Percentiles rank a stretch among this genome's conserved stretches.
phyloP scores from a whole-genome alignment of 1,284 basidiomycete genomes.

The Xerocomus amazonicus region DNA sequence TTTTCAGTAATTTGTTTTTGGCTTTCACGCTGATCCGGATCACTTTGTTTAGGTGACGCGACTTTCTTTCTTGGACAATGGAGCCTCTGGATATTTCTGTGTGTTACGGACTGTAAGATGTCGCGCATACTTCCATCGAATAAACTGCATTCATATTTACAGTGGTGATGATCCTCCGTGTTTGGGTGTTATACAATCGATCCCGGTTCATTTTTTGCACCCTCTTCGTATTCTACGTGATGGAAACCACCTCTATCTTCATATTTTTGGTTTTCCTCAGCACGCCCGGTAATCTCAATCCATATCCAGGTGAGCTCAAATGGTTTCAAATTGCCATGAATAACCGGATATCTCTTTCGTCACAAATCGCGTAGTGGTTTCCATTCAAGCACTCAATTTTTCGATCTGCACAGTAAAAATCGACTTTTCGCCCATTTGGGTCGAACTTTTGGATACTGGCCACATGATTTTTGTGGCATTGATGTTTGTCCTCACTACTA shows the following conservation, averaged over 20 bases:
- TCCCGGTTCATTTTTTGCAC: not conserved
- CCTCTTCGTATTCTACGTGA: not conserved
- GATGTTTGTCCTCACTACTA: too few species aligned
- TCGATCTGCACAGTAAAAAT: too few species aligned
- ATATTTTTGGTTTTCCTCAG: not conserved
- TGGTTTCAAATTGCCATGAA: too few species aligned
- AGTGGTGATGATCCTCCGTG: not conserved
- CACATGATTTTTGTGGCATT: too few species aligned
- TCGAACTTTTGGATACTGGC: too few species aligned
- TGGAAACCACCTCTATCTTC: not conserved
- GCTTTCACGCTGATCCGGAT: not conserved
- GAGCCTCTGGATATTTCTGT: not conserved
- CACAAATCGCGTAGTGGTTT: too few species aligned
- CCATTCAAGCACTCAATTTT: too few species aligned
- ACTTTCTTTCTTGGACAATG: not conserved
- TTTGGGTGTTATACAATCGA: not conserved
- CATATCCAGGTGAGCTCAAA: too few species aligned
- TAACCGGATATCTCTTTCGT: too few species aligned
- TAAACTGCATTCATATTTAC: not conserved
- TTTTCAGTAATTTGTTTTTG: not conserved
- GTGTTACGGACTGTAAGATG: not conserved
- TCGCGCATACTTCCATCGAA: not conserved
- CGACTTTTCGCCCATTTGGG: too few species aligned
- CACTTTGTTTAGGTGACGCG: not conserved
- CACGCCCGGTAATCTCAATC: too few species aligned